These are phyloP conservation scores for Phytopythium kandeliae DNA, from an alignment of 352 stramenopile genomes.

Conservation along the genomic window DNA sequence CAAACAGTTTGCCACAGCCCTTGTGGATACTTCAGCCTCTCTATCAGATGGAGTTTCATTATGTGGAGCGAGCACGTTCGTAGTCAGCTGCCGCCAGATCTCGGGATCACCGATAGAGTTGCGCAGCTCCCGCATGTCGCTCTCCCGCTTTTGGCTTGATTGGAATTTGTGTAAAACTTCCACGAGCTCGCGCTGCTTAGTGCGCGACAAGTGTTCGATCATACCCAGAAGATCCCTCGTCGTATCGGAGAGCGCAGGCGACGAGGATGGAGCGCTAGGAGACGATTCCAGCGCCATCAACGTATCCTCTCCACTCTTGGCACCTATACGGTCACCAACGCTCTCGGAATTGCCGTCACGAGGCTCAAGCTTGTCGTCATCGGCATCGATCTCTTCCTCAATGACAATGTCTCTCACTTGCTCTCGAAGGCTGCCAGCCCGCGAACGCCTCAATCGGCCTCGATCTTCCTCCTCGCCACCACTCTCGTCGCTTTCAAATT, in stretches of 20 bases:
- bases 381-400: slow-evolving; percentile 3
- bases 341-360: neutral
- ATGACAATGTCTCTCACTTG: slow-evolving; percentile 20
- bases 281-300: neutral
- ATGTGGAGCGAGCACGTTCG: slow-evolving; percentile 13
- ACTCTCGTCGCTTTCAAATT: slow-evolving; percentile 51
- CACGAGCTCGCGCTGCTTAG: slow-evolving; percentile 57
- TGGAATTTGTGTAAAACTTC: slow-evolving; percentile 64
- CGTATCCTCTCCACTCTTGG: neutral
- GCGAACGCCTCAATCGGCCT: neutral
- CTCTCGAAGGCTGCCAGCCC: neutral
- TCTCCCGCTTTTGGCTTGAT: slow-evolving; percentile 36
- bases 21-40: neutral
- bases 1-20: neutral
- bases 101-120: slow-evolving; percentile 64
- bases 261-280: neutral
- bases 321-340: neutral
- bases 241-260: slow-evolving; percentile 30
- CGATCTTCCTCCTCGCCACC: neutral
- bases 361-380: neutral
- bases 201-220: slow-evolving; percentile 63
- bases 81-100: slow-evolving; percentile 70
- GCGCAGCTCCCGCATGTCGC: slow-evolving; percentile 44
- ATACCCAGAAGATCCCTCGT: slow-evolving; percentile 55
- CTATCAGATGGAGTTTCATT: neutral